Conservation (phyloP, 108 stramenopile species). For the Cyclotella choctawhatcheeana region DNA sequence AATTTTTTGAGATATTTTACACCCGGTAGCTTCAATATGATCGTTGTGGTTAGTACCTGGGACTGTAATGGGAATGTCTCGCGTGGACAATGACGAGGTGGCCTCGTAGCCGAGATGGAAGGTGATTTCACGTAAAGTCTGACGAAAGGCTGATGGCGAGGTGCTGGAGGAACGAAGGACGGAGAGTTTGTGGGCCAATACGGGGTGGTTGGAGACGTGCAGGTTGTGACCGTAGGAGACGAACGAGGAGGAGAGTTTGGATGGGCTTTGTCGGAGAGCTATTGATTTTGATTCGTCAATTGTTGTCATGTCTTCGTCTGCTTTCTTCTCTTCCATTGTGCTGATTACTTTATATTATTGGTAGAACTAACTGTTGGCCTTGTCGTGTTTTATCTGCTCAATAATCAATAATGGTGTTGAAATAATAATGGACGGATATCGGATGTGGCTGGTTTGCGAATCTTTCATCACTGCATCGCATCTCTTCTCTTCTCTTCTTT, state of each 20-base stretch:
- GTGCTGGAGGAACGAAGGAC: slow-evolving; percentile 83
- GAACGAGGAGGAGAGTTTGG: slow-evolving; percentile 39
- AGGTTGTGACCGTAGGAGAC: slow-evolving; percentile 58
- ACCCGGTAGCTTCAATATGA: slow-evolving; percentile 64
- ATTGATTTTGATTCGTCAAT: not conserved
- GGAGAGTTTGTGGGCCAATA: slow-evolving; percentile 79
- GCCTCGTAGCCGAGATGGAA: slow-evolving; percentile 98
- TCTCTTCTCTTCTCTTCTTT: too few species aligned
- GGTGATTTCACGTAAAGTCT: slow-evolving; percentile 90
- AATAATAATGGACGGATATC: too few species aligned
- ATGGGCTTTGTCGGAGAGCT: slow-evolving; percentile 6
- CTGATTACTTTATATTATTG: too few species aligned
- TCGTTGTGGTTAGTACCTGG: slow-evolving; percentile 46
- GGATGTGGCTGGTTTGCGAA: too few species aligned
- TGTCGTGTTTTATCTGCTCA: too few species aligned
- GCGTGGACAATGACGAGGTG: slow-evolving; percentile 76
- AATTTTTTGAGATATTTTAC: slow-evolving; percentile 66
- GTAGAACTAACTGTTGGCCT: too few species aligned
- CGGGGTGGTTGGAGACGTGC: slow-evolving; percentile 76
- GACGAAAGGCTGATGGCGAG: slow-evolving; percentile 79
- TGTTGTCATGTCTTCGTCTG: slow-evolving; percentile 21
- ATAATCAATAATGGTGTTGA: too few species aligned
- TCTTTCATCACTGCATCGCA: too few species aligned
- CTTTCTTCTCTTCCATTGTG: slow-evolving; percentile 35
- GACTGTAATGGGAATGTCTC: slow-evolving; percentile 69